Percentiles rank a stretch among this genome's conserved stretches.
Conservation (phyloP, 306 rosid species). For the Cyclanthera cordifolia region DNA sequence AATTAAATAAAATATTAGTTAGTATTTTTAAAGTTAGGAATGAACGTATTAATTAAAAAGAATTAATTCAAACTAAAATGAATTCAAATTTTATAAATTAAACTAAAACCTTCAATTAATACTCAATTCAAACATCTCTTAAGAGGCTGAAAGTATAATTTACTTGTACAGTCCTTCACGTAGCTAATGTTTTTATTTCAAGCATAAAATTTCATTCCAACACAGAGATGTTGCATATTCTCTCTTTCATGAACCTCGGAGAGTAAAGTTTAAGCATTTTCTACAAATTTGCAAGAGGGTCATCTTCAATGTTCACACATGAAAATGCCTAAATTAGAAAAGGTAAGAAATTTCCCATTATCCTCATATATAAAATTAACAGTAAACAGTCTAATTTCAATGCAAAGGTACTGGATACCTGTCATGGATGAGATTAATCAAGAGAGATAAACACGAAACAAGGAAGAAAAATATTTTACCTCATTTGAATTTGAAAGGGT, state of each 20-base stretch:
- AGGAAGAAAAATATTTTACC: conserved; percentile 36
- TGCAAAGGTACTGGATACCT: conserved; percentile 74
- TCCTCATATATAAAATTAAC: neutral
- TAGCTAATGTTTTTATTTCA: neutral
- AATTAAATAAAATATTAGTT: no score
- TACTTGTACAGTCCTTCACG: neutral
- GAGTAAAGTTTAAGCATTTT: neutral
- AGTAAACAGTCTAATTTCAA: conserved; percentile 11
- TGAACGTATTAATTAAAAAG: no score
- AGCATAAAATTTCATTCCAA: neutral
- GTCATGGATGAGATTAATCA: conserved; percentile 66
- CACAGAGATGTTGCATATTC: conserved; percentile 3
- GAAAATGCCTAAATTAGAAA: conserved; percentile 9
- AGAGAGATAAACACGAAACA: conserved; percentile 43
- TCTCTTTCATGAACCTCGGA: neutral
- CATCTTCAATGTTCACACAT: conserved; percentile 7
- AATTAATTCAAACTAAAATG: no score
- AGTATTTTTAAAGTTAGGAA: no score
- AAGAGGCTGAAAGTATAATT: neutral
- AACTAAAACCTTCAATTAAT: no score
- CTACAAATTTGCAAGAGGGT: conserved; percentile 1
- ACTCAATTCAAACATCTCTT: no score
- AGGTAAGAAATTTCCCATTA: conserved; percentile 1
- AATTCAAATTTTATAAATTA: no score
- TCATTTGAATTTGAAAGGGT: conserved; percentile 40